Conservation (phyloP, 768 basidiomycete genomes). For the Gymnopilus junonius region DNA sequence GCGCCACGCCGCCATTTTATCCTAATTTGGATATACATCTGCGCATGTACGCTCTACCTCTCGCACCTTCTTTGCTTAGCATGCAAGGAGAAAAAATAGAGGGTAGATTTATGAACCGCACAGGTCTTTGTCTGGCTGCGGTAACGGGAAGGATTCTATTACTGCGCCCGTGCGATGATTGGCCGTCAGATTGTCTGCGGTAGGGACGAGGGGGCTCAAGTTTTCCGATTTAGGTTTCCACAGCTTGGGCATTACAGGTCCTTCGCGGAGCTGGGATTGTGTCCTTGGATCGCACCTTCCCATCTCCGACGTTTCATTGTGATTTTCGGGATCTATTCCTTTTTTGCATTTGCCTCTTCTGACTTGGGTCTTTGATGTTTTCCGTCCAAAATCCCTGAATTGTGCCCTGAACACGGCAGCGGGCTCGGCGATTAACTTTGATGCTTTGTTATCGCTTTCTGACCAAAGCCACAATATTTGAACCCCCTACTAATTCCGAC, state of each 20-base stretch:
- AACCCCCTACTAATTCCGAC: conserved; percentile 22
- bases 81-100: background rate
- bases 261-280: conserved; percentile 20
- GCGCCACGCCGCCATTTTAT: conserved; percentile 13
- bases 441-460: conserved; percentile 6
- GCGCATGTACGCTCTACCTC: background rate
- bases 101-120: background rate
- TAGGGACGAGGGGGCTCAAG: background rate
- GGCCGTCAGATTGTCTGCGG: background rate
- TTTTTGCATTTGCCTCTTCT: conserved; percentile 11
- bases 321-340: conserved; percentile 16
- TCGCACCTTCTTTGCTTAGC: background rate
- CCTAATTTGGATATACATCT: conserved; percentile 2
- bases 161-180: background rate
- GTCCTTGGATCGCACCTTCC: conserved; percentile 17
- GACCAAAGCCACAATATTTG: background rate
- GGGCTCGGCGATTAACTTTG: conserved; percentile 3
- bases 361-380: conserved; percentile 26
- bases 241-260: conserved; percentile 5
- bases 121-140: no score
- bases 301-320: conserved; percentile 19
- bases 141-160: background rate
- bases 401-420: conserved; percentile 15
- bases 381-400: conserved; percentile 27
- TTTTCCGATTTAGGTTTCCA: conserved; percentile 1